A percentile compares a stretch with the other conserved stretches of the same genome.
Evolutionary conservation across 106 monocot species (phyloP).

Genomic region (Dioscorea dumetorum): DNA sequence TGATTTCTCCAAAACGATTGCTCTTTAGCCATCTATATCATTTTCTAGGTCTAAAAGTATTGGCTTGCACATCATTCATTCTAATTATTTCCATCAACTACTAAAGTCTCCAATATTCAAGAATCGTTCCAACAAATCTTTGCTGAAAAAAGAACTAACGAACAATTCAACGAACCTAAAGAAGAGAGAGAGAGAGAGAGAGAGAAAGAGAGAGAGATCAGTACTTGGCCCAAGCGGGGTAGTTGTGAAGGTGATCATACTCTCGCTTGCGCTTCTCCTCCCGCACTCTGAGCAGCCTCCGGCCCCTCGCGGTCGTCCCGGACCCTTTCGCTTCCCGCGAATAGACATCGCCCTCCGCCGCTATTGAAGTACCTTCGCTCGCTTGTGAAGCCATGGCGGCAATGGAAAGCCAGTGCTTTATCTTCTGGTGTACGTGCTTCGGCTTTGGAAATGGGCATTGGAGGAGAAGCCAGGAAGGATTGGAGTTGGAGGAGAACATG

Average conservation of each 20-base stretch:
- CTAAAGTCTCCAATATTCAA: background rate
- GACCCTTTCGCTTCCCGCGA: slow-evolving; percentile 36
- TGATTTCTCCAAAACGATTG: no score
- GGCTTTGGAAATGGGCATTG: no score
- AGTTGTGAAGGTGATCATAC: slow-evolving; percentile 60
- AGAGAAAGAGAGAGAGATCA: slow-evolving; percentile 3
- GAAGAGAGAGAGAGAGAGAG: slow-evolving; percentile 1
- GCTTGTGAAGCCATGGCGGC: no score
- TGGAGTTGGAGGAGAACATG: background rate
- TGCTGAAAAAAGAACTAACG: no score
- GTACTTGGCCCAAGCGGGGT: slow-evolving; percentile 91
- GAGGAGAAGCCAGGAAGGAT: background rate
- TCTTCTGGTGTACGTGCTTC: no score
- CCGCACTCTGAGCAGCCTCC: slow-evolving; percentile 76
- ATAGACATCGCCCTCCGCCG: slow-evolving; percentile 1
- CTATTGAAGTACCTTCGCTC: no score
- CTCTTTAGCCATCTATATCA: no score
- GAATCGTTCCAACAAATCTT: background rate
- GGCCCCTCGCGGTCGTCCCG: slow-evolving; percentile 69
- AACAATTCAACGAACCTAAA: no score
- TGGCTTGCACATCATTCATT: background rate
- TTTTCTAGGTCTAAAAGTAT: background rate
- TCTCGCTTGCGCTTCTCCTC: slow-evolving; percentile 88
- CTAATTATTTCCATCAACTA: background rate
- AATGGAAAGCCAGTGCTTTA: no score